A percentile compares a stretch with the other conserved stretches of the same genome.
Conservation (phyloP, 179 eudicot genomes). For the Silene vulgaris region DNA sequence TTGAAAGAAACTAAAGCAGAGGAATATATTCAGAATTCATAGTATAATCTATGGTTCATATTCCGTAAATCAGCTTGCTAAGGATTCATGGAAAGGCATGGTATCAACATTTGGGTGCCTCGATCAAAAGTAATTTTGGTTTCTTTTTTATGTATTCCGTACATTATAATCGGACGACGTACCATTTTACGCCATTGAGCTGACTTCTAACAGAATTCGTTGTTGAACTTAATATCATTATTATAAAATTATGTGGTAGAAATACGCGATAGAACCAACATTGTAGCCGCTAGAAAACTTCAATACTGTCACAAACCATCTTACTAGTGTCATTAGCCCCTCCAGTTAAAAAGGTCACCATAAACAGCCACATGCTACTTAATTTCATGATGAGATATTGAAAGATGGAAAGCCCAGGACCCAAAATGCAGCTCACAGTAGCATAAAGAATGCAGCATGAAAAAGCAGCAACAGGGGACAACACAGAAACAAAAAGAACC, state of each 20-base stretch:
- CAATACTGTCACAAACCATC: background rate
- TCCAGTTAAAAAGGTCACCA: background rate
- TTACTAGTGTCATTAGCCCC: background rate
- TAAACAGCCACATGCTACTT: background rate
- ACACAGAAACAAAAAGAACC: background rate
- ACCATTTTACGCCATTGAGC: background rate
- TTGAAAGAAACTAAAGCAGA: background rate
- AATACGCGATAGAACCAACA: too few relatives aligned
- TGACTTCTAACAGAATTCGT: background rate
- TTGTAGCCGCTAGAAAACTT: too few relatives aligned
- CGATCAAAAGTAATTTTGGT: slow-evolving; percentile 1
- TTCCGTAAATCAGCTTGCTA: background rate
- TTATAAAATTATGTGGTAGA: too few relatives aligned
- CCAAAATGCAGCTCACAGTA: background rate
- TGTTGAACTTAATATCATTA: too few relatives aligned
- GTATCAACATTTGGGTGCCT: background rate
- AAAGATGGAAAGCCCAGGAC: background rate
- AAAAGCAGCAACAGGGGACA: background rate
- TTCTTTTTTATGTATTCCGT: background rate
- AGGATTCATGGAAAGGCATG: background rate
- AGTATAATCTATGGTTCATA: background rate
- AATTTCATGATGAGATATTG: background rate
- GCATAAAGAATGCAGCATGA: background rate
- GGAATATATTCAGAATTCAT: background rate
- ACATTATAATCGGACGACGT: background rate